Evolutionary conservation across 169 alveolate genomes (phyloP).

Genomic region (Cryptosporidium sp.): DNA sequence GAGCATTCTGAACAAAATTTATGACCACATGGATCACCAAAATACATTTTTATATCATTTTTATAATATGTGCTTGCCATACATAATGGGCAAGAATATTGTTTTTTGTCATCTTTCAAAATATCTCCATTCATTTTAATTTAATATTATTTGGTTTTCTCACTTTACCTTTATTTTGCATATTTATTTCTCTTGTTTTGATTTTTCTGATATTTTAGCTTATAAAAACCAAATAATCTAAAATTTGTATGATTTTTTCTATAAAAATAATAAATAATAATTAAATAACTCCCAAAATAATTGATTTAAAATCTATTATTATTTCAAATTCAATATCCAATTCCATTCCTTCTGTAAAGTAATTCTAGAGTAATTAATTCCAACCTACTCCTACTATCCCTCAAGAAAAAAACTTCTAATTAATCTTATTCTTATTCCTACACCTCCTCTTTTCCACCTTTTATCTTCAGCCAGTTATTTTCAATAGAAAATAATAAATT

Average conservation of each 20-base stretch:
- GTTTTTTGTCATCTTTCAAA: constrained; percentile 3
- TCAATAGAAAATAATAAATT: neutral
- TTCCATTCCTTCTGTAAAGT: neutral
- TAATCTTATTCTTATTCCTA: neutral
- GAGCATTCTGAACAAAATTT: constrained; percentile 65
- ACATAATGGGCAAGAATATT: constrained; percentile 51
- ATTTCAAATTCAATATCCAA: neutral
- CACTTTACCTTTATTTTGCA: neutral
- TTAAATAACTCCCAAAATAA: neutral
- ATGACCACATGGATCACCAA: constrained; percentile 74
- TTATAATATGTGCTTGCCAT: constrained; percentile 28
- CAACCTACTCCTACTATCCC: neutral
- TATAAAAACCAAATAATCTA: too few species aligned
- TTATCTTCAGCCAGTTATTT: neutral
- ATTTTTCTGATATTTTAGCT: too few species aligned
- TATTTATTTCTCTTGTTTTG: neutral
- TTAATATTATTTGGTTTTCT: neutral
- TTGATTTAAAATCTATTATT: too few species aligned
- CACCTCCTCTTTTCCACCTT: neutral
- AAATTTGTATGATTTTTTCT: too few species aligned
- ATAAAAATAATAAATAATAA: too few species aligned
- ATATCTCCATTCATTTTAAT: neutral
- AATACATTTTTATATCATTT: constrained; percentile 36
- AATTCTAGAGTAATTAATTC: too few species aligned
- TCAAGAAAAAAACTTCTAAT: neutral